A percentile compares a stretch with the other conserved stretches of the same genome.
Evolutionary conservation across 1,139 yeast species (phyloP).

Genomic region (Yamadazyma epiphylla): DNA sequence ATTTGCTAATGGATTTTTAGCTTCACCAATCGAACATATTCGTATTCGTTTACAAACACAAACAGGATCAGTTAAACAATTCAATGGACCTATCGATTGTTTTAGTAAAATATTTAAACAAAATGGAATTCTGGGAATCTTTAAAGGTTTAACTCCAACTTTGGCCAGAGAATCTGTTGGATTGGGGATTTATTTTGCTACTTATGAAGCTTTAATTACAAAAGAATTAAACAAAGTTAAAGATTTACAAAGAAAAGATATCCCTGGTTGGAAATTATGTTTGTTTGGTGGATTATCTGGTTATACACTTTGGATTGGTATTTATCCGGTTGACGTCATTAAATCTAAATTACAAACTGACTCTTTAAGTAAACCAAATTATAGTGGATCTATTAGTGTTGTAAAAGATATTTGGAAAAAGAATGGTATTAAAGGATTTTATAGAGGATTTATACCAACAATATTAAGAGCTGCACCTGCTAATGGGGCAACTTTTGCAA

Average conservation of each 20-base stretch:
- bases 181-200: conserved; percentile 81
- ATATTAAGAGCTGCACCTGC: conserved; percentile 95
- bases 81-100: conserved; percentile 80
- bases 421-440: conserved; percentile 71
- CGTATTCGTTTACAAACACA: conserved; percentile 90
- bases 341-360: conserved; percentile 88
- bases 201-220: conserved; percentile 81
- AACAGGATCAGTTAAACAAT: conserved; percentile 44
- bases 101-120: conserved; percentile 51
- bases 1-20: conserved; percentile 78
- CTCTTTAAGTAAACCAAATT: conserved; percentile 47
- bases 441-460: conserved; percentile 87
- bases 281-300: conserved; percentile 84
- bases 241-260: conserved; percentile 52
- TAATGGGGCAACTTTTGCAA: conserved; percentile 91
- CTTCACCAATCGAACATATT: conserved; percentile 89
- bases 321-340: conserved; percentile 82
- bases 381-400: conserved; percentile 52
- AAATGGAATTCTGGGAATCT: conserved; percentile 58
- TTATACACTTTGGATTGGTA: conserved; percentile 74
- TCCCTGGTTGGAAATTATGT: conserved; percentile 85
- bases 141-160: conserved; percentile 78
- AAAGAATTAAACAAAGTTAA: conserved; percentile 43
- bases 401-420: conserved; percentile 47
- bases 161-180: conserved; percentile 81